These are phyloP conservation scores for Beverwykella pulmonaria DNA, from an alignment of 495 filamentous ascomycete genomes.

Conservation along the genomic window DNA sequence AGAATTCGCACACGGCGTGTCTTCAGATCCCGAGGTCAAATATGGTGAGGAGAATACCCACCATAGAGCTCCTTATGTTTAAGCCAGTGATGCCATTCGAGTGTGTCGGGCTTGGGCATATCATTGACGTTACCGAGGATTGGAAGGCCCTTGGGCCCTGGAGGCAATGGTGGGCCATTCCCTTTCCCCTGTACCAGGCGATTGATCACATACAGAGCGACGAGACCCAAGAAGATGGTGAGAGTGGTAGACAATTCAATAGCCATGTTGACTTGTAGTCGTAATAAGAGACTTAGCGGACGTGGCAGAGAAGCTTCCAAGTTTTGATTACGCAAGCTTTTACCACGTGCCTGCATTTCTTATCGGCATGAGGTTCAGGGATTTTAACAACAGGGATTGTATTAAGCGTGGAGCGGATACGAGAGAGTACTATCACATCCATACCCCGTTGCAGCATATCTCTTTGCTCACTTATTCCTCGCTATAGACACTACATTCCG, in stretches of 20 bases:
- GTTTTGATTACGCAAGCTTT: too few relatives aligned
- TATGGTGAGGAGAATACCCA: too few relatives aligned
- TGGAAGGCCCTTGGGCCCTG: slow-evolving; percentile 26
- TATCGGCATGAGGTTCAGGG: too few relatives aligned
- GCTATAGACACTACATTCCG: slow-evolving; percentile 61
- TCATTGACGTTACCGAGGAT: slow-evolving; percentile 29
- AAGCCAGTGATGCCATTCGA: slow-evolving; percentile 54
- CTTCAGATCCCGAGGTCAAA: too few relatives aligned
- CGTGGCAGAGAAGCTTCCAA: not conserved
- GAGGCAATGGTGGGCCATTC: slow-evolving; percentile 11
- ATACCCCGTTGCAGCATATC: not conserved
- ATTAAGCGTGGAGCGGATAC: too few relatives aligned
- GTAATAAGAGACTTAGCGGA: not conserved
- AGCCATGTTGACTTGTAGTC: not conserved
- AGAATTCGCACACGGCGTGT: too few relatives aligned
- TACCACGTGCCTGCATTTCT: too few relatives aligned
- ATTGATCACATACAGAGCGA: too few relatives aligned
- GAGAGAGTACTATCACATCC: not conserved
- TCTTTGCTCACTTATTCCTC: slow-evolving; percentile 14
- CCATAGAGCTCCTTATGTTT: slow-evolving; percentile 58
- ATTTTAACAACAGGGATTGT: too few relatives aligned
- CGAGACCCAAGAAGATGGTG: too few relatives aligned
- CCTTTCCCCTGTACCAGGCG: not conserved
- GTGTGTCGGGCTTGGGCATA: slow-evolving; percentile 21
- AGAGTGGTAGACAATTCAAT: not conserved